Evolutionary conservation across 306 rosid genomes (phyloP), one percentile per base, ranked within the genome.

Genomic region (Corylus heterophylla): DNA sequence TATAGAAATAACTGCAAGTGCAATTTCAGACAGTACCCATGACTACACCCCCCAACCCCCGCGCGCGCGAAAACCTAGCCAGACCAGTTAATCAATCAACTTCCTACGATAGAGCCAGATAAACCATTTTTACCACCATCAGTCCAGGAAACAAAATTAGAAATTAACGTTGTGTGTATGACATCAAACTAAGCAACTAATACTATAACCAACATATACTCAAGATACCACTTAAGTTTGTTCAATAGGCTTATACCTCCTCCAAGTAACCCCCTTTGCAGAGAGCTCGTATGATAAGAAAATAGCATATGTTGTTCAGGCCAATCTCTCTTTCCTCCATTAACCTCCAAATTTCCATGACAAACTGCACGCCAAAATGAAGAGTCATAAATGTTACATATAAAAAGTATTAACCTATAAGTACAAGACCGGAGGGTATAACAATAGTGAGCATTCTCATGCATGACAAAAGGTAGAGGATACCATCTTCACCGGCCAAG

Each of bases 331-430:
- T 87, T 76, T 66, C 86, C 71, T 87, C 87, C 98, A 94, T 90
- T 77, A 92, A 76, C 71, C 82, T 86, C 97, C 93, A 92, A 67
- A 87, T 88, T 83, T 94, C 92, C 93, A 94, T 84, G 74, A 81
- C 96, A 90, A 94, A 92, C 98, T 94, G 87, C 90, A 78, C 7
- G 72, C 51, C 63, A 44, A 74, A 31, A 69, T 77, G n/a, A 52
- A 37, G 69, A 20, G 18, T 58, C 54, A 77, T 85, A 55, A 78
- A 56, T 54, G 55, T 58, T 52, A 63, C 44, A 75, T 37, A 11
- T 29, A 7, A 74, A 71, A 73, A 25, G 67, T 17, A 55, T 64
- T 78, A 68, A 54, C 66, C 74, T 62, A 78, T 49, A 37, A 54
- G 44, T 29, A 22, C 49, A 39, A 78, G 76, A 80, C 66, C 1